Evolutionary conservation across 2,329 filamentous ascomycete species (phyloP).

Genomic region (Botrytis cinerea): DNA sequence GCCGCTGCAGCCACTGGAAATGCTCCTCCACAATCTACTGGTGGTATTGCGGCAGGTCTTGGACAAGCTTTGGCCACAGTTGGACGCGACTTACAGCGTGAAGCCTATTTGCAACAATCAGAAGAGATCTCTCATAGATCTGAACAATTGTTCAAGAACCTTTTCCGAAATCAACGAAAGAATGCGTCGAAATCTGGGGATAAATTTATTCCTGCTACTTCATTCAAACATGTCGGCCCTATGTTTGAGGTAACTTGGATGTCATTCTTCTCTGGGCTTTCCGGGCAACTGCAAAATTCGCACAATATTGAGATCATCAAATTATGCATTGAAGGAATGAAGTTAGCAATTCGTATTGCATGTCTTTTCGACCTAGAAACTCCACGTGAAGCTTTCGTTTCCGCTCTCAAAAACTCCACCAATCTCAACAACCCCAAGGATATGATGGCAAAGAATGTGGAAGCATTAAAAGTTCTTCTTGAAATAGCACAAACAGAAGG

Average conservation of each 20-base stretch:
- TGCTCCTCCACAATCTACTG: slow-evolving; percentile 57
- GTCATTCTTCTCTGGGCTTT: slow-evolving; percentile 95
- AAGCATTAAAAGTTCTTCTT: slow-evolving; percentile 86
- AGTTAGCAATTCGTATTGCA: slow-evolving; percentile 87
- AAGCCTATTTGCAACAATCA: slow-evolving; percentile 92
- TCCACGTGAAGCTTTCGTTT: slow-evolving; percentile 92
- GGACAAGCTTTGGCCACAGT: slow-evolving; percentile 90
- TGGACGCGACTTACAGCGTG: slow-evolving; percentile 85
- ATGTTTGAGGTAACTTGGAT: slow-evolving; percentile 99
- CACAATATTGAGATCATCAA: slow-evolving; percentile 91
- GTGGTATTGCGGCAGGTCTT: slow-evolving; percentile 76
- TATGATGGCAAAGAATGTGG: slow-evolving; percentile 94
- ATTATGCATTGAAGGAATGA: slow-evolving; percentile 92
- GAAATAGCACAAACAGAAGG: slow-evolving; percentile 93
- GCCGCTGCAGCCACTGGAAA: slow-evolving; percentile 79
- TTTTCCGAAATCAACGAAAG: slow-evolving; percentile 85
- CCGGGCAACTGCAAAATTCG: slow-evolving; percentile 88
- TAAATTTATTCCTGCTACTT: slow-evolving; percentile 88
- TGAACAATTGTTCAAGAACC: slow-evolving; percentile 86
- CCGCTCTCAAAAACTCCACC: slow-evolving; percentile 87
- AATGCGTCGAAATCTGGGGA: slow-evolving; percentile 68
- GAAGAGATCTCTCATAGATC: slow-evolving; percentile 80
- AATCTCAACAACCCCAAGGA: slow-evolving; percentile 95
- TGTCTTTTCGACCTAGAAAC: slow-evolving; percentile 92
- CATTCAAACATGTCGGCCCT: slow-evolving; percentile 89